Evolutionary conservation across 805 yeast genomes (phyloP).

Genomic region (Yamadazyma takamatsuzukensis): DNA sequence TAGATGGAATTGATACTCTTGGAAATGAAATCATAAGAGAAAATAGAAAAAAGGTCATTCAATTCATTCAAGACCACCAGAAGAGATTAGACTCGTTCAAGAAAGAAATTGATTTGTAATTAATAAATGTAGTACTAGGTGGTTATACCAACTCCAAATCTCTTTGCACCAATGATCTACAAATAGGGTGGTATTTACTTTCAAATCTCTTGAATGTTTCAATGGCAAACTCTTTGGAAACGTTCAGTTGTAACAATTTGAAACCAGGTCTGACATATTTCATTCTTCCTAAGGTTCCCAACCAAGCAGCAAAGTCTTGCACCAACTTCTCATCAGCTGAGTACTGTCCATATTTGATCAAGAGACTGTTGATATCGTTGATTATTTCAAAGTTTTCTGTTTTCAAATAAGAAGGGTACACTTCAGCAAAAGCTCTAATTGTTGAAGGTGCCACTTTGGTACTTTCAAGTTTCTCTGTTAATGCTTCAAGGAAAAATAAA

Average conservation of each 20-base stretch:
- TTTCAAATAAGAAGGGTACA: constrained; percentile 18
- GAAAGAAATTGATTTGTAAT: constrained; percentile 23
- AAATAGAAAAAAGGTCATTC: constrained; percentile 57
- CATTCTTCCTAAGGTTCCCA: constrained; percentile 36
- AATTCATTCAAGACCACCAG: constrained; percentile 56
- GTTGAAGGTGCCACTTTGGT: constrained; percentile 7
- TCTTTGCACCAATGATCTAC: constrained; percentile 21
- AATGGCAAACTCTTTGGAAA: constrained; percentile 26
- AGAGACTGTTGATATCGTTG: constrained; percentile 20
- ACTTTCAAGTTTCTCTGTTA: constrained; percentile 15
- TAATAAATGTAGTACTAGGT: background rate
- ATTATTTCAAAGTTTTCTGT: constrained; percentile 23
- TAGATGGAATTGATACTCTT: constrained; percentile 60
- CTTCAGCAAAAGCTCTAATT: constrained; percentile 13
- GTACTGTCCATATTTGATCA: constrained; percentile 20
- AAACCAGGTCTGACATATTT: constrained; percentile 35
- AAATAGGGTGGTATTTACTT: constrained; percentile 30
- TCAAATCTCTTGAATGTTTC: constrained; percentile 19
- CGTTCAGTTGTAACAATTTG: constrained; percentile 16
- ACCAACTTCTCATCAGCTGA: constrained; percentile 14
- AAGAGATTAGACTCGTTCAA: constrained; percentile 50
- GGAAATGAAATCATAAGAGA: constrained; percentile 51
- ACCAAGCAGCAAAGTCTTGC: constrained; percentile 22
- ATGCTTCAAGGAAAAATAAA: constrained; percentile 21
- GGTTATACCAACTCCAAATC: constrained; percentile 14